Conservation (phyloP, 208 protist species). For the Entamoeba dispar region DNA sequence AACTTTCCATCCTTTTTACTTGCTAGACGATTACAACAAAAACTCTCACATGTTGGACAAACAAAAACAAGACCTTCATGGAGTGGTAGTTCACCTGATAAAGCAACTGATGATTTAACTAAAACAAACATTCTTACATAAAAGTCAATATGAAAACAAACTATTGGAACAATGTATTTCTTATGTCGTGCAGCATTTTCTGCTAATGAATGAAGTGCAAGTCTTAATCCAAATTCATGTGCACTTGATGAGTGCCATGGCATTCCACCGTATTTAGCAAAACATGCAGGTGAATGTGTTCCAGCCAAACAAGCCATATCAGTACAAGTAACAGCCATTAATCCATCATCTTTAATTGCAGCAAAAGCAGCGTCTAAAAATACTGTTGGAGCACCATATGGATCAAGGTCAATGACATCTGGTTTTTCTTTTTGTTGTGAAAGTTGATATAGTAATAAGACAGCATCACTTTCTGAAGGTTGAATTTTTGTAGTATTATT, state of each 20-base stretch:
- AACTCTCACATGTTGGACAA: neutral
- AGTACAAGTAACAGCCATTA: conserved; percentile 15
- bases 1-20: neutral
- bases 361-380: conserved; percentile 15
- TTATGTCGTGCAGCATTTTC: neutral
- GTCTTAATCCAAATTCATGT: conserved; percentile 10
- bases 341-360: neutral
- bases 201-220: neutral
- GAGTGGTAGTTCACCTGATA: neutral
- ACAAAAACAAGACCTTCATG: neutral
- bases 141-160: conserved; percentile 7
- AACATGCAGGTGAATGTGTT: neutral
- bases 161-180: neutral
- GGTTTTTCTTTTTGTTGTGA: neutral
- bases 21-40: neutral
- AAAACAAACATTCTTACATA: conserved; percentile 7
- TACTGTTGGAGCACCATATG: conserved; percentile 8
- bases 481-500: neutral
- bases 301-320: neutral
- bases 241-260: neutral
- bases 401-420: conserved; percentile 24
- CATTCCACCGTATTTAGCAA: conserved; percentile 1
- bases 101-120: neutral
- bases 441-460: neutral
- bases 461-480: conserved; percentile 3